phyloP scores from a whole-genome alignment of 768 basidiomycete genomes.

The Bullera alba region DNA sequence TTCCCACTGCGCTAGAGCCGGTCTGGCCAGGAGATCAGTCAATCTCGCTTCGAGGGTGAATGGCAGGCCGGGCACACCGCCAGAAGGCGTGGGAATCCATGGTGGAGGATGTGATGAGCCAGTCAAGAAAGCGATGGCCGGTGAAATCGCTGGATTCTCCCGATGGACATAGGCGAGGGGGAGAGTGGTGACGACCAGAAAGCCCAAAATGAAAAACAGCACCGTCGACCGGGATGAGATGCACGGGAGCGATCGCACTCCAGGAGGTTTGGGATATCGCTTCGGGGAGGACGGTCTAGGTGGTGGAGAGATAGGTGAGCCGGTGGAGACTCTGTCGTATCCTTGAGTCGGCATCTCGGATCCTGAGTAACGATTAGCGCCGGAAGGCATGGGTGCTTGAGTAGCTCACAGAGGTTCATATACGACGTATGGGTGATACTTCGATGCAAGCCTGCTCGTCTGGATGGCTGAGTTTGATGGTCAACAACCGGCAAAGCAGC shows the following conservation, averaged over 20 bases:
- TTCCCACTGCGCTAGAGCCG: slow-evolving; percentile 34
- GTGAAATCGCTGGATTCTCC: slow-evolving; percentile 4
- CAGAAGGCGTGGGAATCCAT: slow-evolving; percentile 11
- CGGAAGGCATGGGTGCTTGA: no score
- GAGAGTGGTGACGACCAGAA: slow-evolving; percentile 8
- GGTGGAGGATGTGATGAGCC: slow-evolving; percentile 11
- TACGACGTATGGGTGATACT: no score
- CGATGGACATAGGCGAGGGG: slow-evolving; percentile 9
- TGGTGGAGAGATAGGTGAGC: background rate
- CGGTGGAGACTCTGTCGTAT: background rate
- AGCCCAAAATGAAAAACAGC: slow-evolving; percentile 9
- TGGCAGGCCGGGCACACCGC: slow-evolving; percentile 20
- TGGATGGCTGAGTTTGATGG: no score
- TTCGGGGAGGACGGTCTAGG: no score
- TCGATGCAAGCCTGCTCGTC: no score
- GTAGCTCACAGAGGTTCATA: no score
- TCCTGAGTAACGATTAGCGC: no score
- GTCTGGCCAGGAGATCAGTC: slow-evolving; percentile 24
- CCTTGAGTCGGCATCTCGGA: background rate
- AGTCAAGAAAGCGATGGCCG: slow-evolving; percentile 2
- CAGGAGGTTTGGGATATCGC: no score
- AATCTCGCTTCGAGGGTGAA: slow-evolving; percentile 28
- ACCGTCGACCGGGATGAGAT: background rate
- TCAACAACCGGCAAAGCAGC: no score
- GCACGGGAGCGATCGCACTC: no score